These are phyloP conservation scores for Pseudogymnoascus sp. DNA, from an alignment of 2,329 filamentous ascomycete genomes.

Conservation along the genomic window DNA sequence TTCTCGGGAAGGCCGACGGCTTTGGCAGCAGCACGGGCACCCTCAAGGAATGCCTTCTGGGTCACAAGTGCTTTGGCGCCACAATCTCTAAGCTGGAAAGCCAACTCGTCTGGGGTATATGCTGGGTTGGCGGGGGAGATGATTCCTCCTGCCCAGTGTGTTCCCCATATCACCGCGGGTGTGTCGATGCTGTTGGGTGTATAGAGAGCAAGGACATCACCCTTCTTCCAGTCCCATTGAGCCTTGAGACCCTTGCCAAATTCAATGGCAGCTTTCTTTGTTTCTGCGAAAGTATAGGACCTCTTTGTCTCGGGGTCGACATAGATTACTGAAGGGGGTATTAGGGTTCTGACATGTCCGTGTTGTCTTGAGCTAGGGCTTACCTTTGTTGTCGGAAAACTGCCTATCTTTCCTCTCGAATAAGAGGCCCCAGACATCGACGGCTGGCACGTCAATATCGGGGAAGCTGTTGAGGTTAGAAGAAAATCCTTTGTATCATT, in stretches of 20 bases:
- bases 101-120: slow-evolving; percentile 76
- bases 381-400: slow-evolving; percentile 68
- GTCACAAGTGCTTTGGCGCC: slow-evolving; percentile 69
- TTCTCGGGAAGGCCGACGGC: slow-evolving; percentile 62
- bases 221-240: slow-evolving; percentile 68
- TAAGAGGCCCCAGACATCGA: slow-evolving; percentile 71
- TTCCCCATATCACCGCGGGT: slow-evolving; percentile 66
- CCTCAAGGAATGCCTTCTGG: slow-evolving; percentile 56
- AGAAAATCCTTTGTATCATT: slow-evolving; percentile 3
- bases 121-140: slow-evolving; percentile 81
- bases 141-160: slow-evolving; percentile 74
- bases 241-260: slow-evolving; percentile 75
- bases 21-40: slow-evolving; percentile 59
- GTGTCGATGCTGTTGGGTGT: slow-evolving; percentile 83
- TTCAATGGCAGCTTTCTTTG: slow-evolving; percentile 57
- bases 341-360: not conserved
- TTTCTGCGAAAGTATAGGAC: slow-evolving; percentile 61
- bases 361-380: slow-evolving; percentile 14
- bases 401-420: slow-evolving; percentile 60
- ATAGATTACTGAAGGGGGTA: slow-evolving; percentile 56
- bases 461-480: slow-evolving; percentile 38
- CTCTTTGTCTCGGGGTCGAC: slow-evolving; percentile 62
- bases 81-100: slow-evolving; percentile 74
- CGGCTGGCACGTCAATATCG: slow-evolving; percentile 58
- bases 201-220: slow-evolving; percentile 75